Evolutionary conservation across 768 basidiomycete species (phyloP).

Genomic region (Hirschioporus abietinus): DNA sequence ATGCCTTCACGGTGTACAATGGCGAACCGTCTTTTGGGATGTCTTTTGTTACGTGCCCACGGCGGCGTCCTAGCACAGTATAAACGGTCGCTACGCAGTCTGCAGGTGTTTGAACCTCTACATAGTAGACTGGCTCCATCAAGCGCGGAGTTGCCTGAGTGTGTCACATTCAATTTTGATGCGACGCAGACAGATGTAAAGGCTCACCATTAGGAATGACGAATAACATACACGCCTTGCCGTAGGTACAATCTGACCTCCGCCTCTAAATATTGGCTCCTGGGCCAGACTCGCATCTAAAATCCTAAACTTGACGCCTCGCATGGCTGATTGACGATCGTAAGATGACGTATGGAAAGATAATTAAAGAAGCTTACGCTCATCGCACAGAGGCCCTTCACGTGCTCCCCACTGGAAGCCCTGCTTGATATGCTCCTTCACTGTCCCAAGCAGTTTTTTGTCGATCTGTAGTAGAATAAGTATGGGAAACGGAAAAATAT

Average conservation of each 20-base stretch:
- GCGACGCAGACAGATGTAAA: constrained; percentile 8
- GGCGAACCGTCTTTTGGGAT: constrained; percentile 98
- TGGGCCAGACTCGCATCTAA: constrained; percentile 88
- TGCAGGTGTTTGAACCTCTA: constrained; percentile 98
- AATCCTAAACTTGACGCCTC: constrained; percentile 97
- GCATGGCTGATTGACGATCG: constrained; percentile 63
- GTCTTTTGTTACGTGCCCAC: constrained; percentile 99
- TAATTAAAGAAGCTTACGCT: constrained; percentile 63
- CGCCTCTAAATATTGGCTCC: constrained; percentile 96
- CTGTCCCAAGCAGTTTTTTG: constrained; percentile 83
- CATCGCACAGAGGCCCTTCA: constrained; percentile 96
- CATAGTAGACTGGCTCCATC: constrained; percentile 98
- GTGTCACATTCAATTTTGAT: constrained; percentile 7
- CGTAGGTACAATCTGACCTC: constrained; percentile 98
- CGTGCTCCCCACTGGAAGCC: constrained; percentile 99
- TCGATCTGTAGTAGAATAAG: constrained; percentile 54
- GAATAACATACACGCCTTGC: constrained; percentile 99
- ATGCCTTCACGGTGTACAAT: constrained; percentile 94
- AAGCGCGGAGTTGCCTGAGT: constrained; percentile 87
- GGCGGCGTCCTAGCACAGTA: constrained; percentile 94
- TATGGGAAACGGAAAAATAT: neutral
- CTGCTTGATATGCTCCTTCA: constrained; percentile 95
- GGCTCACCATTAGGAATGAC: constrained; percentile 91
- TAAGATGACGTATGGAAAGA: constrained; percentile 8
- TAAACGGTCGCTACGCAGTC: constrained; percentile 99